Percentiles rank a stretch among this genome's conserved stretches.
These are phyloP conservation scores for Kwoniella dendrophila DNA, from an alignment of 768 basidiomycete species.

Conservation along the genomic window DNA sequence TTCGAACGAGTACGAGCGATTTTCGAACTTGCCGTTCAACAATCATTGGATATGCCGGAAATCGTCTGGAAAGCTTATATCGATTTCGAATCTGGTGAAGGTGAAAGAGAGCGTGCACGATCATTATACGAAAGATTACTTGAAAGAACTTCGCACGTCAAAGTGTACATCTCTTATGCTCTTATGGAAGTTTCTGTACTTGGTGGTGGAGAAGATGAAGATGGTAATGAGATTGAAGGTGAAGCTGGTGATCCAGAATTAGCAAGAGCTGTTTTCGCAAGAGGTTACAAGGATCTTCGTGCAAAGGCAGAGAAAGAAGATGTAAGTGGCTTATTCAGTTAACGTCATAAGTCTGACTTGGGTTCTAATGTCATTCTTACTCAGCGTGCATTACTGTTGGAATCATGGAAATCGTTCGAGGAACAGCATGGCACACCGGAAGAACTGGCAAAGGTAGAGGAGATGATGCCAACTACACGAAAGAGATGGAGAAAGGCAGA, in stretches of 20 bases:
- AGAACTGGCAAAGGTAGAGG: constrained; percentile 78
- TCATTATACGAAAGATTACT: constrained; percentile 85
- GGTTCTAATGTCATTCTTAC: neutral
- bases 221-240: constrained; percentile 62
- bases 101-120: constrained; percentile 82
- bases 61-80: constrained; percentile 71
- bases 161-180: constrained; percentile 90
- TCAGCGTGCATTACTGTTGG: constrained; percentile 85
- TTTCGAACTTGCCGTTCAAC: constrained; percentile 86
- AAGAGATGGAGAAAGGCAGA: constrained; percentile 82
- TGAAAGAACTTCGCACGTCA: constrained; percentile 83
- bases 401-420: constrained; percentile 96
- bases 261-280: constrained; percentile 79
- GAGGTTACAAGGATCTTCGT: constrained; percentile 86
- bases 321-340: constrained; percentile 60
- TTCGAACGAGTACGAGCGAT: constrained; percentile 86
- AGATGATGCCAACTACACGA: constrained; percentile 89
- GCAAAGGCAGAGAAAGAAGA: constrained; percentile 79
- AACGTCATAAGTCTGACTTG: neutral
- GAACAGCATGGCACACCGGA: constrained; percentile 72
- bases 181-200: constrained; percentile 78
- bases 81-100: constrained; percentile 93
- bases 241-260: constrained; percentile 67
- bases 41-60: constrained; percentile 93
- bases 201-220: constrained; percentile 54